A percentile compares a stretch with the other conserved stretches of the same genome.
phyloP scores from a whole-genome alignment of 2,329 filamentous ascomycete genomes.

The Fusarium musae region DNA sequence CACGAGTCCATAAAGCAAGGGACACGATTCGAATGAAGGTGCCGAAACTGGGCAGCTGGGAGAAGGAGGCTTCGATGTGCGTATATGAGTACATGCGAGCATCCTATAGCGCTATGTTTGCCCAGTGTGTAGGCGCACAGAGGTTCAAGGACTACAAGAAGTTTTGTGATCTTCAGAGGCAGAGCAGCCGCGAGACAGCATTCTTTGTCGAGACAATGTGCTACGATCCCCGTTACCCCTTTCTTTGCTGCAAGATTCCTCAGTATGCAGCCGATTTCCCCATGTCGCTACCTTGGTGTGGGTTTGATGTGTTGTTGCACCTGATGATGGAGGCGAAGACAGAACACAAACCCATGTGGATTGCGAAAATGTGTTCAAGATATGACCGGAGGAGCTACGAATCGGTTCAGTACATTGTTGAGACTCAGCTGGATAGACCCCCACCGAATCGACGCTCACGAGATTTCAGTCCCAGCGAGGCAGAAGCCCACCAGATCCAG shows the following conservation, averaged over 20 bases:
- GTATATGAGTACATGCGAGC: constrained; percentile 6
- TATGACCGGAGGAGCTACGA: not conserved
- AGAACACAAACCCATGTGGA: not conserved
- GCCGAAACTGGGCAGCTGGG: not conserved
- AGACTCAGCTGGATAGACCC: too few species aligned
- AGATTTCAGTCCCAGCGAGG: too few species aligned
- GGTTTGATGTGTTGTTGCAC: not conserved
- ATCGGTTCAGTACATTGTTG: not conserved
- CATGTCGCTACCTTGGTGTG: not conserved
- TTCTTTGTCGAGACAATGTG: not conserved
- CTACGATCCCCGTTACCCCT: not conserved
- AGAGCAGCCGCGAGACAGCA: not conserved
- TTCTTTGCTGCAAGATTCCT: not conserved
- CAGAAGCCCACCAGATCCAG: not conserved
- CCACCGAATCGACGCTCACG: not conserved
- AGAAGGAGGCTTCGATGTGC: not conserved
- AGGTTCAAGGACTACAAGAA: not conserved
- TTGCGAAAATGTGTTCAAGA: not conserved
- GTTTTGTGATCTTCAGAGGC: not conserved
- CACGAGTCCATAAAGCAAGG: rapidly evolving
- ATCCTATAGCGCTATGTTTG: not conserved
- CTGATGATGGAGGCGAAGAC: not conserved
- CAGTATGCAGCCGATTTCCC: rapidly evolving
- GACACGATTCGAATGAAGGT: too few species aligned
- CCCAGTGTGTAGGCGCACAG: not conserved